Conservation (phyloP, 768 basidiomycete genomes). For the Amanita subjunquillea region DNA sequence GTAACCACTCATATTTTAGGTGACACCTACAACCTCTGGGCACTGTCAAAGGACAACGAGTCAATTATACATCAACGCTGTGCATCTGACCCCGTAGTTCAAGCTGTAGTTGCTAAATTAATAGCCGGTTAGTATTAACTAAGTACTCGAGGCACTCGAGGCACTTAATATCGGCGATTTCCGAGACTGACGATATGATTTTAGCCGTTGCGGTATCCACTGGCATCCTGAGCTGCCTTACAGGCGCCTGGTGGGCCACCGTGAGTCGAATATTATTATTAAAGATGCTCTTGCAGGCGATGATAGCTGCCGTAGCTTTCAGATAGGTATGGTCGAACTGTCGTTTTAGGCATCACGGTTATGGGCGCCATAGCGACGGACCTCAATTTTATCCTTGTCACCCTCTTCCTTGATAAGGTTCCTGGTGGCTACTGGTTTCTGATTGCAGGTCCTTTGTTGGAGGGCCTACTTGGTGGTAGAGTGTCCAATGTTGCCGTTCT, state of each 20-base stretch:
- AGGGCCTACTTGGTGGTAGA: constrained; percentile 67
- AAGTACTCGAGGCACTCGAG: neutral
- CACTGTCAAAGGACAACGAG: neutral
- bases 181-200: no score
- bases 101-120: constrained; percentile 61
- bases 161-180: constrained; percentile 7
- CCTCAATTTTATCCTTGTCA: constrained; percentile 56
- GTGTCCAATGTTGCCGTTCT: constrained; percentile 4
- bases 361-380: constrained; percentile 55
- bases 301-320: constrained; percentile 37
- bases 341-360: constrained; percentile 48
- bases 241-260: constrained; percentile 81
- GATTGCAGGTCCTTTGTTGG: constrained; percentile 50
- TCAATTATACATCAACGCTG: constrained; percentile 25
- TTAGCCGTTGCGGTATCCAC: constrained; percentile 52
- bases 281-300: neutral
- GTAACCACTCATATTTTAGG: no score
- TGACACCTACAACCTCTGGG: neutral
- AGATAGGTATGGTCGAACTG: constrained; percentile 66
- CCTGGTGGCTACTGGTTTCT: constrained; percentile 83
- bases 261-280: constrained; percentile 33
- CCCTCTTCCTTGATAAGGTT: constrained; percentile 41
- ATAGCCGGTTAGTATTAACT: constrained; percentile 38
- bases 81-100: constrained; percentile 60
- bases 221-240: constrained; percentile 69